Evolutionary conservation across 495 filamentous ascomycete species (phyloP).

Genomic region (Penicillium riverlandense): DNA sequence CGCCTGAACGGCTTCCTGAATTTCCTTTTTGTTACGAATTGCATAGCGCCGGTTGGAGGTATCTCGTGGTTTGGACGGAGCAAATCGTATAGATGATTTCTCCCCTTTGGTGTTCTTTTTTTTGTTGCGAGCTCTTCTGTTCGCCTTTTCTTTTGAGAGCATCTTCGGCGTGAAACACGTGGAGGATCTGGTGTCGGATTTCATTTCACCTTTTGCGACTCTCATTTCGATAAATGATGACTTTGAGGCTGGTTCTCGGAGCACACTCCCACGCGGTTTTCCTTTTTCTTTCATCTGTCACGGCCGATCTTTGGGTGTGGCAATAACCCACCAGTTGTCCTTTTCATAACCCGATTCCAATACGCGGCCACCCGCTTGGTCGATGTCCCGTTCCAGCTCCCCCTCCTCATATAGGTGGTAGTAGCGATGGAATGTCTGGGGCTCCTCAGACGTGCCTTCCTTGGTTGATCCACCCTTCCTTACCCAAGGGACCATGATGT

Average conservation of each 20-base stretch:
- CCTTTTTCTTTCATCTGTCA: background rate
- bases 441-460: constrained; percentile 11
- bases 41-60: constrained; percentile 40
- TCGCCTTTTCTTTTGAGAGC: constrained; percentile 5
- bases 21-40: constrained; percentile 33
- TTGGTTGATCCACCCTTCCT: constrained; percentile 36
- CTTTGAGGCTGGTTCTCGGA: constrained; percentile 35
- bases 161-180: constrained; percentile 3
- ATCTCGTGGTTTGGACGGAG: constrained; percentile 30
- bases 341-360: constrained; percentile 85
- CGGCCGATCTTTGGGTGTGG: constrained; percentile 21
- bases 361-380: constrained; percentile 65
- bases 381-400: constrained; percentile 79
- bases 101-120: constrained; percentile 11
- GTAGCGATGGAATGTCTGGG: constrained; percentile 68
- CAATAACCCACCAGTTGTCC: constrained; percentile 96
- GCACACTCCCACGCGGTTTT: background rate
- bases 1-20: constrained; percentile 14
- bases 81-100: constrained; percentile 28
- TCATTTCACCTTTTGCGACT: background rate
- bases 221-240: background rate
- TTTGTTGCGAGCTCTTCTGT: constrained; percentile 3
- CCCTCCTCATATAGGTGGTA: constrained; percentile 88
- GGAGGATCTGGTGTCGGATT: constrained; percentile 2
- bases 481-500: constrained; percentile 97